A percentile compares a stretch with the other conserved stretches of the same genome.
Conservation (phyloP, 2,329 filamentous ascomycete genomes). For the Cadophora sp. region DNA sequence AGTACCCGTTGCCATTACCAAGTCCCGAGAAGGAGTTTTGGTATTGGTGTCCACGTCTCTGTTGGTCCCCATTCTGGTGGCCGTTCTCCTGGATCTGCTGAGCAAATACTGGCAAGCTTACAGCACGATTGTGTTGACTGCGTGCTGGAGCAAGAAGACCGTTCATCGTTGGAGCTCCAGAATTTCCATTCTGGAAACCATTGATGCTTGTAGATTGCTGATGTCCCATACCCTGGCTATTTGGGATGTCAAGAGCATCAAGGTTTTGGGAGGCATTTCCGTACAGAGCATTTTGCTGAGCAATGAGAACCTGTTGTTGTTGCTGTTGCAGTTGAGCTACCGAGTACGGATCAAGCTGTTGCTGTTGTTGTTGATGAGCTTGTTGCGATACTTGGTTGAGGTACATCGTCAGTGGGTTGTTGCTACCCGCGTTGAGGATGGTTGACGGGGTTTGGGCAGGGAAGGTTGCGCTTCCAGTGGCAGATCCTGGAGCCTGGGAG, state of each 20-base stretch:
- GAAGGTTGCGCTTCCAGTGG: slow-evolving; percentile 53
- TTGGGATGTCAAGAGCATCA: slow-evolving; percentile 63
- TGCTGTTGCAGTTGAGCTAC: slow-evolving; percentile 60
- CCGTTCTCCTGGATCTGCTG: slow-evolving; percentile 63
- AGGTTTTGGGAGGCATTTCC: slow-evolving; percentile 69
- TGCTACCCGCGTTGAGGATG: slow-evolving; percentile 78
- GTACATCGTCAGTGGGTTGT: slow-evolving; percentile 93
- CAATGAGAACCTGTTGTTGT: slow-evolving; percentile 73
- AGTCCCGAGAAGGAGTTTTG: slow-evolving; percentile 60
- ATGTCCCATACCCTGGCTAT: slow-evolving; percentile 65
- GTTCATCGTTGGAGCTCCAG: slow-evolving; percentile 74
- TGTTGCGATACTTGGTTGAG: slow-evolving; percentile 81
- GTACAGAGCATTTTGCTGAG: slow-evolving; percentile 83
- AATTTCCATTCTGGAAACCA: slow-evolving; percentile 60
- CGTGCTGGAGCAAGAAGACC: slow-evolving; percentile 75
- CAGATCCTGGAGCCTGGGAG: slow-evolving; percentile 58
- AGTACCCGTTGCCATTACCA: slow-evolving; percentile 38
- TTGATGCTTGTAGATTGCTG: slow-evolving; percentile 69
- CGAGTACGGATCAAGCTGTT: slow-evolving; percentile 52
- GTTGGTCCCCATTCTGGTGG: slow-evolving; percentile 51
- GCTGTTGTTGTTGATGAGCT: slow-evolving; percentile 71
- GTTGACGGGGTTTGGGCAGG: slow-evolving; percentile 69
- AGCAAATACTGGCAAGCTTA: slow-evolving; percentile 80
- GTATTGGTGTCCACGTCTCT: slow-evolving; percentile 69
- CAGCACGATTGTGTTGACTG: slow-evolving; percentile 70